Conservation (phyloP, 805 yeast species). For the Candida sakaeoensis region DNA sequence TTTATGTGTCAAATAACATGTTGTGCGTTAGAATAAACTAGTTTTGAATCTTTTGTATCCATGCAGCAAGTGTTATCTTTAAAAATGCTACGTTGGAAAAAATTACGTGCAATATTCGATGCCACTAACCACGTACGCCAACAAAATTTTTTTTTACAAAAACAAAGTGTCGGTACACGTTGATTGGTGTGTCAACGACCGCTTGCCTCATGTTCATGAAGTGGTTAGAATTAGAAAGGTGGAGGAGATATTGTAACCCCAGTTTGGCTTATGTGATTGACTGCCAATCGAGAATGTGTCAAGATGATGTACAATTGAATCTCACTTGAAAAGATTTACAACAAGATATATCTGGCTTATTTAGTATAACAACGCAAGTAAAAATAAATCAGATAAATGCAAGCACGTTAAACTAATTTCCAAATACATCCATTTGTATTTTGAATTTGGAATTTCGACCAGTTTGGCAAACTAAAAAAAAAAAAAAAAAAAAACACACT, state of each 20-base stretch:
- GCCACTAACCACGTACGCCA: not conserved
- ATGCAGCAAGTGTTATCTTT: not conserved
- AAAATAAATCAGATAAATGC: not conserved
- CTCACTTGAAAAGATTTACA: conserved; percentile 1
- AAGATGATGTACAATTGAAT: not conserved
- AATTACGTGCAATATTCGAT: too few relatives aligned
- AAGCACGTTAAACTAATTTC: not conserved
- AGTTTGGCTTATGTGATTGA: not conserved
- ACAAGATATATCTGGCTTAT: not conserved
- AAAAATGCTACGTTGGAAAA: not conserved
- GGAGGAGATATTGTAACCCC: too few relatives aligned
- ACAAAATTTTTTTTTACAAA: not conserved
- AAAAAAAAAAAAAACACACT: too few relatives aligned
- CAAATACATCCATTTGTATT: not conserved
- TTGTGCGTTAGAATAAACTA: not conserved
- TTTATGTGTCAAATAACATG: not conserved
- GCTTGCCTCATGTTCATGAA: too few relatives aligned
- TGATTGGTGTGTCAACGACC: too few relatives aligned
- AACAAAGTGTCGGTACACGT: too few relatives aligned
- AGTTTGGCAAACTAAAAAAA: not conserved
- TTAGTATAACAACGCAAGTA: conserved; percentile 1
- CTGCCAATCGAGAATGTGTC: conserved; percentile 1
- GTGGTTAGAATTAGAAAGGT: too few relatives aligned
- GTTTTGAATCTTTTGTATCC: not conserved
- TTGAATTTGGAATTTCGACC: not conserved